Percentiles rank a stretch among this genome's conserved stretches.
Evolutionary conservation across 164 flowering plant species (phyloP).

Genomic region (Vitis cinerea): DNA sequence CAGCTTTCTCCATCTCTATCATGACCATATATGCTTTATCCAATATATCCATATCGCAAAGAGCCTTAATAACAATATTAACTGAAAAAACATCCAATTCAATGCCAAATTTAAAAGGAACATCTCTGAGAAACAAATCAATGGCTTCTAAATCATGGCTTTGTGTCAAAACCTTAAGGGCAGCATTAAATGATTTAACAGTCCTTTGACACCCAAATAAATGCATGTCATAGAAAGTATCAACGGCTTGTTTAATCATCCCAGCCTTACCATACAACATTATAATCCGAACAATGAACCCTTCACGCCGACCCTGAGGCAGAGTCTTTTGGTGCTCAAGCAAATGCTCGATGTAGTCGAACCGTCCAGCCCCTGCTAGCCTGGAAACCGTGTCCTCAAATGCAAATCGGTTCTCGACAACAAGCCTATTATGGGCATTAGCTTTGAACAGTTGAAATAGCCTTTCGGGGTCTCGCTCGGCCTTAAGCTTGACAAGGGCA

Average conservation of each 20-base stretch:
- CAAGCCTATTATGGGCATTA: conserved; percentile 55
- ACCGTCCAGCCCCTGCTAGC: conserved; percentile 69
- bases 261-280: conserved; percentile 74
- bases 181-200: conserved; percentile 76
- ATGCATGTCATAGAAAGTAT: conserved; percentile 63
- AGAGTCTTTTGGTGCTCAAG: conserved; percentile 71
- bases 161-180: conserved; percentile 51
- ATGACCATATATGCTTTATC: conserved; percentile 53
- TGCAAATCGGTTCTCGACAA: conserved; percentile 68
- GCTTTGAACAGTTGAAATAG: conserved; percentile 58
- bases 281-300: conserved; percentile 67
- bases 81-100: conserved; percentile 45
- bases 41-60: conserved; percentile 57
- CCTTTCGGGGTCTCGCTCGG: conserved; percentile 73
- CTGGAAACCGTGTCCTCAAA: conserved; percentile 70
- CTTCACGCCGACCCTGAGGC: conserved; percentile 73
- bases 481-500: conserved; percentile 61
- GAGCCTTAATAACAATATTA: conserved; percentile 58
- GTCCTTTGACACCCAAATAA: conserved; percentile 58
- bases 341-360: conserved; percentile 60
- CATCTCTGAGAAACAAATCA: conserved; percentile 38
- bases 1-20: conserved; percentile 60
- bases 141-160: conserved; percentile 40
- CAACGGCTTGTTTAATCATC: conserved; percentile 60
- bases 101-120: conserved; percentile 34